Conservation (phyloP, 768 basidiomycete genomes). For the Tricholoma hemisulphureum region DNA sequence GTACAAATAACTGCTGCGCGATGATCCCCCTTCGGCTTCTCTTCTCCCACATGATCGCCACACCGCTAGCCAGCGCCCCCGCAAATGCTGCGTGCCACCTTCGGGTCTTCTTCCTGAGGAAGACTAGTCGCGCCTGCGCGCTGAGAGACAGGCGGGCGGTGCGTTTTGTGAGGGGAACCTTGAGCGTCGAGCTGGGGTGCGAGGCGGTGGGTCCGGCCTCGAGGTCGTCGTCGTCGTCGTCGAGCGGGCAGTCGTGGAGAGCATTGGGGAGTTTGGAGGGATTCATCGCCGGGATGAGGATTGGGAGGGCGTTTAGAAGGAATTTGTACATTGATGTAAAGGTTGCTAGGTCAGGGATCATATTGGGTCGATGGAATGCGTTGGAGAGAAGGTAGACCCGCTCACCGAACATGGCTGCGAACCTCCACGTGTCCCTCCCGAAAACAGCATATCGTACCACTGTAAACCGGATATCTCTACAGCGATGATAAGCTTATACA, state of each 20-base stretch:
- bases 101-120: slow-evolving; percentile 65
- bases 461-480: slow-evolving; percentile 60
- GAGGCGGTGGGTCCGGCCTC: slow-evolving; percentile 23
- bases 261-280: slow-evolving; percentile 27
- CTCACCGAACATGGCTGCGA: slow-evolving; percentile 84
- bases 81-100: slow-evolving; percentile 82
- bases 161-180: slow-evolving; percentile 34
- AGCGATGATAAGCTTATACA: background rate
- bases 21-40: slow-evolving; percentile 60
- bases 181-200: slow-evolving; percentile 23
- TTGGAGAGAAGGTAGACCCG: background rate
- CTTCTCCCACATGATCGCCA: slow-evolving; percentile 79
- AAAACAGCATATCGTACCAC: slow-evolving; percentile 82
- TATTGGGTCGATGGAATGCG: background rate
- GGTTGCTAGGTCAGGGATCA: slow-evolving; percentile 46
- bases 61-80: slow-evolving; percentile 69
- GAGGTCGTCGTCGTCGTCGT: slow-evolving; percentile 8
- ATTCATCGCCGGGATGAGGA: slow-evolving; percentile 55
- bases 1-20: slow-evolving; percentile 86
- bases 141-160: slow-evolving; percentile 58
- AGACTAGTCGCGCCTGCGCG: slow-evolving; percentile 58
- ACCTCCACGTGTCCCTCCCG: slow-evolving; percentile 78
- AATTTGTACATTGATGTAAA: slow-evolving; percentile 80
- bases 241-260: slow-evolving; percentile 22
- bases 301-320: slow-evolving; percentile 73